Conservation (phyloP, 2,329 filamentous ascomycete species). For the Fusarium verrucosum region DNA sequence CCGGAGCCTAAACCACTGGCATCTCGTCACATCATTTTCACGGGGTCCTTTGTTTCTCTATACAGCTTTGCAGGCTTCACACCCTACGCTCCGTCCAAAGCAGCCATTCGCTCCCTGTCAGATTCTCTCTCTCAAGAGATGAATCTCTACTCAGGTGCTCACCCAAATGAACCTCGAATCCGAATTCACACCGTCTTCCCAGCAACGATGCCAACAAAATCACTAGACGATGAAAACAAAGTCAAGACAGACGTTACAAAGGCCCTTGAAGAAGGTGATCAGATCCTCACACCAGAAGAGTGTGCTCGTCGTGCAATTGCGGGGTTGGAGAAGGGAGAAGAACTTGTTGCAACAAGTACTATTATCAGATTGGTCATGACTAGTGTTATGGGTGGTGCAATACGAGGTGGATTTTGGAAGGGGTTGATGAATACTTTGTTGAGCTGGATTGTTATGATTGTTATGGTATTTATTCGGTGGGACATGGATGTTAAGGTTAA, state of each 20-base stretch:
- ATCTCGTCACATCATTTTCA: constrained; percentile 28
- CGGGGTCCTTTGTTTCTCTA: constrained; percentile 28
- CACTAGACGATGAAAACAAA: constrained; percentile 20
- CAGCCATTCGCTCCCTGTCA: constrained; percentile 24
- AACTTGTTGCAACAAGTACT: constrained; percentile 28
- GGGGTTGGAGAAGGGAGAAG: constrained; percentile 17
- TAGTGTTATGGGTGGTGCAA: constrained; percentile 27
- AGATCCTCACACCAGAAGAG: constrained; percentile 19
- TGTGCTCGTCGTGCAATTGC: constrained; percentile 25
- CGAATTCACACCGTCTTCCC: constrained; percentile 31
- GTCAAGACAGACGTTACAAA: constrained; percentile 34
- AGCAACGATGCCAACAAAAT: constrained; percentile 31
- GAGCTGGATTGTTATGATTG: constrained; percentile 30
- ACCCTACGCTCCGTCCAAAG: constrained; percentile 25
- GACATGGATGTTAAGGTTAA: constrained; percentile 31
- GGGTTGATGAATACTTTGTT: constrained; percentile 23
- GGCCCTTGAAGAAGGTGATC: constrained; percentile 27
- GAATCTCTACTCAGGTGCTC: constrained; percentile 28
- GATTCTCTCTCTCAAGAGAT: constrained; percentile 34
- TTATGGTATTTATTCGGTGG: constrained; percentile 33
- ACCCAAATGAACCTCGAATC: constrained; percentile 8
- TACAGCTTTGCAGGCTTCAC: constrained; percentile 32
- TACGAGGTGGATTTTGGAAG: constrained; percentile 18
- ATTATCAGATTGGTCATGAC: constrained; percentile 34
- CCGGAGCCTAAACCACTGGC: background rate